A percentile compares a stretch with the other conserved stretches of the same genome.
Conservation (phyloP, 331 rosid species). For the Malus hybrid region DNA sequence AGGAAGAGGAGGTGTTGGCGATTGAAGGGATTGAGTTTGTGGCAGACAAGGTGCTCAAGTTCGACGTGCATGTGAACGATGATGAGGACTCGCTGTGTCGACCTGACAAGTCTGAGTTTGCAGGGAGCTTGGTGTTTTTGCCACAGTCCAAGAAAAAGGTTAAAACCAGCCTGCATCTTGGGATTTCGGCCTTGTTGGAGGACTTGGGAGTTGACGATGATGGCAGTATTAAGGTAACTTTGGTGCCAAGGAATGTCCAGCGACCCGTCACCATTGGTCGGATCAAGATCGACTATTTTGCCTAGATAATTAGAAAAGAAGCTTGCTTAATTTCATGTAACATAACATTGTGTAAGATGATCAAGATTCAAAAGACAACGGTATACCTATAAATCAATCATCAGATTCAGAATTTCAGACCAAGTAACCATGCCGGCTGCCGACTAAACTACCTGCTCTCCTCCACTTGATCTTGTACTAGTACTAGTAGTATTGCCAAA, state of each 20-base stretch:
- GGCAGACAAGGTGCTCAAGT: not conserved
- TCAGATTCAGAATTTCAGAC: not conserved
- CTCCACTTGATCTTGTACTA: not conserved
- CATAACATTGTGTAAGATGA: not conserved
- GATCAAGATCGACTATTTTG: constrained; percentile 16
- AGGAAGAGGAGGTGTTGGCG: constrained; percentile 18
- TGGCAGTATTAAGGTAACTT: constrained; percentile 9
- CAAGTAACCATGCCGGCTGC: not conserved
- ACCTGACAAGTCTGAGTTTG: constrained; percentile 32
- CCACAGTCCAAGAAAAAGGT: constrained; percentile 32
- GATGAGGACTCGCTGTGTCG: constrained; percentile 2
- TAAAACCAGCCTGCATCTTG: constrained; percentile 14
- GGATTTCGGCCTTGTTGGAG: constrained; percentile 4
- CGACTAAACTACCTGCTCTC: not conserved
- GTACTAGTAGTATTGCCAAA: not conserved
- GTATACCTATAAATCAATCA: not conserved
- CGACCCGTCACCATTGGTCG: not conserved
- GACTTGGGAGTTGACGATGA: constrained; percentile 24
- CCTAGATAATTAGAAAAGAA: not conserved
- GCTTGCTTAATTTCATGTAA: too few relatives aligned
- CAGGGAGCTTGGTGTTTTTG: constrained; percentile 60
- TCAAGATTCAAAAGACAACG: not conserved
- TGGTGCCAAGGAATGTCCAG: constrained; percentile 4
- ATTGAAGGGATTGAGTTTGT: constrained; percentile 15
- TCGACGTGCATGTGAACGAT: constrained; percentile 26